Evolutionary conservation across 805 yeast species (phyloP).

Genomic region (Kodamaea leandrae): DNA sequence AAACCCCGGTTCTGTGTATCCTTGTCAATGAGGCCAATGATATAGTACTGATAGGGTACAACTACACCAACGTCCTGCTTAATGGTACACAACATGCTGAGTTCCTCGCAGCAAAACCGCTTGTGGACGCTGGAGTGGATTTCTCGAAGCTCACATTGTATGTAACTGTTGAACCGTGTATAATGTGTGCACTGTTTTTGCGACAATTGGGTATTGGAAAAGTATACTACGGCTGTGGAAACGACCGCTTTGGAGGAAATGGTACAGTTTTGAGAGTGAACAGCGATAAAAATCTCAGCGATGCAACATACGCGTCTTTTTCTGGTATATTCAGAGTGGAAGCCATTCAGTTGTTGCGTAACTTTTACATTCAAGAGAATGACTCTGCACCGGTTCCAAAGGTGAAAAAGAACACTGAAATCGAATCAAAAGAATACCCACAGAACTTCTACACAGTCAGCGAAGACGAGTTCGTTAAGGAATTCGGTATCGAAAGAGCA

Average conservation of each 20-base stretch:
- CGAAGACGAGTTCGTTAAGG: constrained; percentile 45
- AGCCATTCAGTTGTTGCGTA: constrained; percentile 76
- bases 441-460: constrained; percentile 51
- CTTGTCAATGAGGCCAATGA: constrained; percentile 41
- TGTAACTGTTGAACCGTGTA: constrained; percentile 97
- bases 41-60: constrained; percentile 74
- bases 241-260: constrained; percentile 95
- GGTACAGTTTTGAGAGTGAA: constrained; percentile 72
- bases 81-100: constrained; percentile 95
- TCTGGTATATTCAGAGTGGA: constrained; percentile 83
- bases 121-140: constrained; percentile 15
- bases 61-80: constrained; percentile 78
- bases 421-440: constrained; percentile 59
- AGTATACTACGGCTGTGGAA: constrained; percentile 89
- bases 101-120: constrained; percentile 65
- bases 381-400: constrained; percentile 81
- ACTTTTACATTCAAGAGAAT: constrained; percentile 84
- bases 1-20: constrained; percentile 84
- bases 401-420: constrained; percentile 63
- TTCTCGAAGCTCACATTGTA: constrained; percentile 65
- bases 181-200: constrained; percentile 94
- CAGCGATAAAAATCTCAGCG: constrained; percentile 17
- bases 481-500: constrained; percentile 45
- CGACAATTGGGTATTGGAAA: constrained; percentile 71
- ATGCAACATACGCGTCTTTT: constrained; percentile 47